These are phyloP conservation scores for Cladosporium sp. DNA, from an alignment of 2,329 filamentous ascomycete genomes.

Conservation along the genomic window DNA sequence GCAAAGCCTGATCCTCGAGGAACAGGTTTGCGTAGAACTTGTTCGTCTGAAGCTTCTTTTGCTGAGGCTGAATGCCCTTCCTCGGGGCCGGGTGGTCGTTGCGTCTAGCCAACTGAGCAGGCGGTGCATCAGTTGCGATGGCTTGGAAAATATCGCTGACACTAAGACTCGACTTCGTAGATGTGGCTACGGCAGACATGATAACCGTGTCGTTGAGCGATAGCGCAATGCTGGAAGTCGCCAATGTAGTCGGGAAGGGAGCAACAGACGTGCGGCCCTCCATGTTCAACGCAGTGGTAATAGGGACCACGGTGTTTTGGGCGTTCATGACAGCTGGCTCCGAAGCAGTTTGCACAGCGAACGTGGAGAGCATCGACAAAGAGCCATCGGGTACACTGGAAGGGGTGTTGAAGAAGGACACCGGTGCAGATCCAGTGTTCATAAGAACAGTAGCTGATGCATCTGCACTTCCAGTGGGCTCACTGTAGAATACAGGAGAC, in stretches of 20 bases:
- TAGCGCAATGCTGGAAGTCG: conserved; percentile 22
- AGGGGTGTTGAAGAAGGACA: conserved; percentile 2
- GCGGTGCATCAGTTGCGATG: conserved; percentile 38
- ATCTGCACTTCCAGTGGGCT: not conserved
- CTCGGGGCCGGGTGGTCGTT: conserved; percentile 39
- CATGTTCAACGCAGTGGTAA: conserved; percentile 15
- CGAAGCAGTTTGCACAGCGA: conserved; percentile 27
- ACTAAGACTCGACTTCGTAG: conserved; percentile 22
- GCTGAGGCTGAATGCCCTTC: conserved; percentile 36
- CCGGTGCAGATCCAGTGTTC: not conserved
- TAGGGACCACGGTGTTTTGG: conserved; percentile 19
- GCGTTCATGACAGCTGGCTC: conserved; percentile 15
- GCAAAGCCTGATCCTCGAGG: conserved; percentile 64
- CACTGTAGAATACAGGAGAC: conserved; percentile 2
- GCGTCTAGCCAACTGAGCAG: conserved; percentile 36
- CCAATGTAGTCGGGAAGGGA: conserved; percentile 29
- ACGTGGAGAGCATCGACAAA: conserved; percentile 25
- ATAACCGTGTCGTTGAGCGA: conserved; percentile 28
- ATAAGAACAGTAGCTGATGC: not conserved
- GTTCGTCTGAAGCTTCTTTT: conserved; percentile 62
- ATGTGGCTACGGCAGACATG: conserved; percentile 20
- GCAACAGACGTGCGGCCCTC: conserved; percentile 24
- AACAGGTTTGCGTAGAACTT: conserved; percentile 72
- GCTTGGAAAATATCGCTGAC: conserved; percentile 37
- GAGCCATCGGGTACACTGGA: conserved; percentile 23